Conservation (phyloP, 164 flowering plant genomes). For the Vitis labrusca region DNA sequence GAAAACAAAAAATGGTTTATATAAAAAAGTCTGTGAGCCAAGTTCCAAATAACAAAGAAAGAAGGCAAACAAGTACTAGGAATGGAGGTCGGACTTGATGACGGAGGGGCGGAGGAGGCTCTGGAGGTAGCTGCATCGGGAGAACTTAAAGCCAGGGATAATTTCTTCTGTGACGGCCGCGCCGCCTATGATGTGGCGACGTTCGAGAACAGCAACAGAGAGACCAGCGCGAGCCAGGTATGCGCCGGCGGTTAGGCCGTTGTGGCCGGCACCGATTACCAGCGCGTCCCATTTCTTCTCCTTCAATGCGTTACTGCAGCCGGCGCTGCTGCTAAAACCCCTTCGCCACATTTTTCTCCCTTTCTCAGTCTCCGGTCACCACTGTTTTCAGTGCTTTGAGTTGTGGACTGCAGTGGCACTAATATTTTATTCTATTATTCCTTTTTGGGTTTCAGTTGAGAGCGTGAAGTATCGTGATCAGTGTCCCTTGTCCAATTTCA, state of each 20-base stretch:
- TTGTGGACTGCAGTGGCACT: background rate
- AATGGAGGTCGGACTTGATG: constrained; percentile 39
- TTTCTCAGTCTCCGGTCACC: background rate
- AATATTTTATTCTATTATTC: too few species aligned
- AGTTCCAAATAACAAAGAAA: constrained; percentile 3
- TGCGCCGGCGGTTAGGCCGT: constrained; percentile 92
- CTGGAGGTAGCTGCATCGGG: constrained; percentile 97
- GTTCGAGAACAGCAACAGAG: constrained; percentile 90
- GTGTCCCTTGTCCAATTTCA: too few species aligned
- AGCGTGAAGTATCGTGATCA: too few species aligned
- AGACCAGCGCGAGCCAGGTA: constrained; percentile 92
- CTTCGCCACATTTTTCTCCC: constrained; percentile 36
- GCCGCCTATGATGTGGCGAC: constrained; percentile 90
- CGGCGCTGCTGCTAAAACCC: constrained; percentile 18
- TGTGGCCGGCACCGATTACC: constrained; percentile 91
- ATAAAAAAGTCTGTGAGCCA: too few species aligned
- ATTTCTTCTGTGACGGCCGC: constrained; percentile 96
- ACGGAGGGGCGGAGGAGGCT: constrained; percentile 92
- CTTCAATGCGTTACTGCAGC: constrained; percentile 15
- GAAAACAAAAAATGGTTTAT: background rate
- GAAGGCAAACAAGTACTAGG: background rate
- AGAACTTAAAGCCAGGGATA: constrained; percentile 88
- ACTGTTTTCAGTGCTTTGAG: background rate
- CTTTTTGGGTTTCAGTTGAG: too few species aligned
- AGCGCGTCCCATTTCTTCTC: constrained; percentile 85